Percentiles rank a stretch among this genome's conserved stretches.
phyloP scores from a whole-genome alignment of 148 eudicot species.

The Rhododendron simsii region DNA sequence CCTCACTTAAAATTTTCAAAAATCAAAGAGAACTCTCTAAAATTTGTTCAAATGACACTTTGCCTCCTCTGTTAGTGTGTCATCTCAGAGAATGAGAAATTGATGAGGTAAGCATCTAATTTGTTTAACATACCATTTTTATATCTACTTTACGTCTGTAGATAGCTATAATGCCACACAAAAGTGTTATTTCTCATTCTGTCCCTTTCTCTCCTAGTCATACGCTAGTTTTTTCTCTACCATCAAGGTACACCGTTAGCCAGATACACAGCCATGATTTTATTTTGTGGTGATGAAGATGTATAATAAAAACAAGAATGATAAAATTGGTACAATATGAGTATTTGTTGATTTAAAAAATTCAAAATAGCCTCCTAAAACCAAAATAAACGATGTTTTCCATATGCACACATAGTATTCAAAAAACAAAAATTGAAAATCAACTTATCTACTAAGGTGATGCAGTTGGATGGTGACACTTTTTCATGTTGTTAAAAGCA shows the following conservation, averaged over 20 bases:
- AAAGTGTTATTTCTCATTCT: background rate
- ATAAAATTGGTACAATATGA: no score
- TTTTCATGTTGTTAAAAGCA: background rate
- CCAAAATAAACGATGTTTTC: no score
- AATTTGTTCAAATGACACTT: background rate
- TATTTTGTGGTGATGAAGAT: no score
- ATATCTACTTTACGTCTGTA: background rate
- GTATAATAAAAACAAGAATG: no score
- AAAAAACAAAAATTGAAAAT: no score
- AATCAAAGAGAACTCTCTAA: no score
- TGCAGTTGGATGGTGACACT: background rate
- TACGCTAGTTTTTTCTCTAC: no score
- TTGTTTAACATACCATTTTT: background rate
- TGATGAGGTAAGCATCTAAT: background rate
- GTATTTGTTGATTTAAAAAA: no score
- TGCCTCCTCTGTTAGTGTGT: background rate
- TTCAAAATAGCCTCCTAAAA: no score
- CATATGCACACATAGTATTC: no score
- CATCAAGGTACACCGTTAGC: no score
- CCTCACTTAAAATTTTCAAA: background rate
- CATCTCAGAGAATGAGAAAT: background rate
- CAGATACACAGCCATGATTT: no score
- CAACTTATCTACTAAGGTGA: background rate
- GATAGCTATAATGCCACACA: background rate
- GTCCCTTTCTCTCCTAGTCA: background rate